phyloP scores from a whole-genome alignment of 768 basidiomycete species.

The Rhodotorula toruloides region DNA sequence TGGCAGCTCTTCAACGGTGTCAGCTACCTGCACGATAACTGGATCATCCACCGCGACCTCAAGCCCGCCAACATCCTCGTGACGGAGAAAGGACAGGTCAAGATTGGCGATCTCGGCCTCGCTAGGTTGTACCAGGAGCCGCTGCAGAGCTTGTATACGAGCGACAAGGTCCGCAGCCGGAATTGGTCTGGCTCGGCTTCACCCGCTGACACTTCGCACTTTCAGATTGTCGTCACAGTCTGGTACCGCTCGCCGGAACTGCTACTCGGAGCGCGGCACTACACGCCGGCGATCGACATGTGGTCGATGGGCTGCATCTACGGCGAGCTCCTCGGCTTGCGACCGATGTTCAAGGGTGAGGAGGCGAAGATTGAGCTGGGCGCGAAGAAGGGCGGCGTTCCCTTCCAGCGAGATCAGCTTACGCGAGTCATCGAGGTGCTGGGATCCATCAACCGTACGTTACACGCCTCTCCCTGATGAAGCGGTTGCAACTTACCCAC shows the following conservation, averaged over 20 bases:
- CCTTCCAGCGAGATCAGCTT: constrained; percentile 93
- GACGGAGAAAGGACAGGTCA: constrained; percentile 77
- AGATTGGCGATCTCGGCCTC: constrained; percentile 96
- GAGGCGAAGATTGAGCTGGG: constrained; percentile 82
- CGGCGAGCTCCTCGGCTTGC: constrained; percentile 83
- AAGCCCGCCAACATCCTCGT: constrained; percentile 99
- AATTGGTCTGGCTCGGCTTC: not conserved
- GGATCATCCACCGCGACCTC: constrained; percentile 93
- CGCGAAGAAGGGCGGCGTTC: constrained; percentile 79
- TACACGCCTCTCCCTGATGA: too few species aligned
- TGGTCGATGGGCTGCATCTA: constrained; percentile 99
- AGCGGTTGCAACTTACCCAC: not conserved
- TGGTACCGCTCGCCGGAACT: constrained; percentile 99
- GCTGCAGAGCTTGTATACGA: constrained; percentile 80
- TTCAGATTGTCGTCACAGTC: constrained; percentile 80
- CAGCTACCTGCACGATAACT: constrained; percentile 86
- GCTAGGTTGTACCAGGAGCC: constrained; percentile 87
- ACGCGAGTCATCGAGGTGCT: constrained; percentile 92
- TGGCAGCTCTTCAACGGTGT: constrained; percentile 93
- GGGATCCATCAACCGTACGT: constrained; percentile 76
- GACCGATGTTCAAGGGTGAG: constrained; percentile 98
- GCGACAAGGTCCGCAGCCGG: constrained; percentile 64
- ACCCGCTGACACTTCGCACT: not conserved
- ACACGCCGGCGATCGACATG: constrained; percentile 87
- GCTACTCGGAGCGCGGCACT: constrained; percentile 91